Percentiles rank a stretch among this genome's conserved stretches.
phyloP scores from a whole-genome alignment of 441 rosid species.

The Erysimum cheiri region DNA sequence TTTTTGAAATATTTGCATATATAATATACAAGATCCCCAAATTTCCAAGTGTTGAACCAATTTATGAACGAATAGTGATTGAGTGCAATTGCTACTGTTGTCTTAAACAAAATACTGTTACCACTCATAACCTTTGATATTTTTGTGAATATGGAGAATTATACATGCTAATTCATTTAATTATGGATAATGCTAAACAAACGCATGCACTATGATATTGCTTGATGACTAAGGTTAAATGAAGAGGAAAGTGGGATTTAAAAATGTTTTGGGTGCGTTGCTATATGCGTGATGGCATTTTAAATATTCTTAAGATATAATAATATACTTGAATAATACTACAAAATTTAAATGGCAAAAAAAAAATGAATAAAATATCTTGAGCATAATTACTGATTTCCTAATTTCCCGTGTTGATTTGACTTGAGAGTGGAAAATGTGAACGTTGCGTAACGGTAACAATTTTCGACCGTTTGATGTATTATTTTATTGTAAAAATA shows the following conservation, averaged over 20 bases:
- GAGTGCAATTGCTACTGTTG: background rate
- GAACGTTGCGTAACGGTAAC: background rate
- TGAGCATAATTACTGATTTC: background rate
- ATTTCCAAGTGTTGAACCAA: background rate
- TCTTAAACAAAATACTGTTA: background rate
- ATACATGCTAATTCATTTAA: too few relatives aligned
- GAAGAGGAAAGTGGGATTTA: too few relatives aligned
- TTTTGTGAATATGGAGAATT: background rate
- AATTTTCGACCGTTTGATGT: background rate
- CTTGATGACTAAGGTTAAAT: too few relatives aligned
- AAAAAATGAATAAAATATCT: background rate
- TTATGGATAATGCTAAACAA: too few relatives aligned
- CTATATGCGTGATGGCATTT: too few relatives aligned
- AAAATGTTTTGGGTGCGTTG: background rate
- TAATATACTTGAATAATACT: too few relatives aligned
- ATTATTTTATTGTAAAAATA: too few relatives aligned
- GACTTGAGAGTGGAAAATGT: background rate
- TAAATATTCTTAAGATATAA: too few relatives aligned
- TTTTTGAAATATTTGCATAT: background rate
- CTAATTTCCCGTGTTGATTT: background rate
- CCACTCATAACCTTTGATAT: background rate
- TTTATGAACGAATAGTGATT: background rate
- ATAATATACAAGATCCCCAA: too few relatives aligned
- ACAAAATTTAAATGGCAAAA: too few relatives aligned
- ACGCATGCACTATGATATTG: too few relatives aligned